Conservation (phyloP, 179 eudicot species). For the Nepenthes alata region DNA sequence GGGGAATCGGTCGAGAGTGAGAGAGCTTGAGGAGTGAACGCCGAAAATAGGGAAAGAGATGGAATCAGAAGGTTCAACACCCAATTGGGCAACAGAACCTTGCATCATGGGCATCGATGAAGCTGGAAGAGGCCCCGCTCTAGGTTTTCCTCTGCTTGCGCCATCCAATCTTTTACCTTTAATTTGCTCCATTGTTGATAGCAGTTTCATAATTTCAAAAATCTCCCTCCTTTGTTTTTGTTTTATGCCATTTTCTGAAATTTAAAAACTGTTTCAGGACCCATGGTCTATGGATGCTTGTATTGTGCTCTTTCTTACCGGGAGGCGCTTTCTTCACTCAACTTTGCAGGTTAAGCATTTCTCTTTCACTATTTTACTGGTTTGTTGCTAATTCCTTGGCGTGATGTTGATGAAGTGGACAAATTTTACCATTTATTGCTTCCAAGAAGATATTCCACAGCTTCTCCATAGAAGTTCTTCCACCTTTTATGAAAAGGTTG, state of each 20-base stretch:
- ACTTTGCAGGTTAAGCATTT: constrained; percentile 58
- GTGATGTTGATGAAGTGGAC: no score
- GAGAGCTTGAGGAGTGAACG: neutral
- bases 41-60: constrained; percentile 12
- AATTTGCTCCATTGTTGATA: neutral
- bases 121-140: constrained; percentile 98
- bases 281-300: constrained; percentile 95
- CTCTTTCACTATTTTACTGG: neutral
- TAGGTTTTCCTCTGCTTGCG: constrained; percentile 34
- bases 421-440: no score
- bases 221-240: neutral
- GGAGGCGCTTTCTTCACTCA: constrained; percentile 55
- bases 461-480: no score
- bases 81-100: constrained; percentile 72
- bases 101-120: constrained; percentile 97
- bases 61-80: constrained; percentile 28
- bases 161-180: neutral
- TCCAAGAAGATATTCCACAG: no score
- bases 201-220: neutral
- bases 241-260: neutral
- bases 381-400: no score
- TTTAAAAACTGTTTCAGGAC: constrained; percentile 39
- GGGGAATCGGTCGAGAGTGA: constrained; percentile 2
- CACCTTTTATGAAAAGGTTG: no score
- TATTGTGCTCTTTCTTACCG: constrained; percentile 76